These are phyloP conservation scores for Didymellaceae sp. DNA, from an alignment of 2,329 filamentous ascomycete species.

Conservation along the genomic window DNA sequence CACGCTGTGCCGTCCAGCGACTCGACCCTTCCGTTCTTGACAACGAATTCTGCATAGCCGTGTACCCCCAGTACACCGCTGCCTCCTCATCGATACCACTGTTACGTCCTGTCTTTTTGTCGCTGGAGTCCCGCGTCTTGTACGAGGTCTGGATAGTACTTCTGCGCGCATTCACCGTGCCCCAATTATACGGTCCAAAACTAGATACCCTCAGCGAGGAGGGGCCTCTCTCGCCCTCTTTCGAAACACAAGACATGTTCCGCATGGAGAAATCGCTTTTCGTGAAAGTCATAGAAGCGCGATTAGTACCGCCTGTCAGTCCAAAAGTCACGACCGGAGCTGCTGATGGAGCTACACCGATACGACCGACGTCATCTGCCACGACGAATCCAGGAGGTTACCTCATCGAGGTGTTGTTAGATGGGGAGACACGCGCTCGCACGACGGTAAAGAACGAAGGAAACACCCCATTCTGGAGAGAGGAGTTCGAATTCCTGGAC, in stretches of 20 bases:
- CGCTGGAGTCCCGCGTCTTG: conserved; percentile 83
- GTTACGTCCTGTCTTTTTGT: conserved; percentile 87
- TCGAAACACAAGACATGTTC: conserved; percentile 65
- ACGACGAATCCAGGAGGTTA: conserved; percentile 65
- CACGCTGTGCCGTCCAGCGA: conserved; percentile 87
- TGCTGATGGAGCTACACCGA: conserved; percentile 33
- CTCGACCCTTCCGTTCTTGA: conserved; percentile 89
- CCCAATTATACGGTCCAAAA: conserved; percentile 82
- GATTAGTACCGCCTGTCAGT: conserved; percentile 53
- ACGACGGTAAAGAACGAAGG: conserved; percentile 75
- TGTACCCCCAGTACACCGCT: conserved; percentile 90
- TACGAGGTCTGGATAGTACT: conserved; percentile 98
- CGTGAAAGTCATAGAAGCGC: conserved; percentile 67
- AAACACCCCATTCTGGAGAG: conserved; percentile 80
- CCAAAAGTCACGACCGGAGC: conserved; percentile 39
- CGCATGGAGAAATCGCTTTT: conserved; percentile 68
- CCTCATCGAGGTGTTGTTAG: conserved; percentile 78
- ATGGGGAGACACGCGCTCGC: conserved; percentile 78
- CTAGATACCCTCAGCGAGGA: conserved; percentile 53
- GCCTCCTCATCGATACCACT: conserved; percentile 75
- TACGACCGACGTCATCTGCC: conserved; percentile 42
- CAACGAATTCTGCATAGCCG: conserved; percentile 91
- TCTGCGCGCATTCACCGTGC: conserved; percentile 86
- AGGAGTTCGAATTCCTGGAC: conserved; percentile 79
- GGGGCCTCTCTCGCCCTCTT: conserved; percentile 43